Evolutionary conservation across 805 yeast species (phyloP), one percentile per base, ranked within the genome.

Genomic region (Sugiyamaella lignohabitans): DNA sequence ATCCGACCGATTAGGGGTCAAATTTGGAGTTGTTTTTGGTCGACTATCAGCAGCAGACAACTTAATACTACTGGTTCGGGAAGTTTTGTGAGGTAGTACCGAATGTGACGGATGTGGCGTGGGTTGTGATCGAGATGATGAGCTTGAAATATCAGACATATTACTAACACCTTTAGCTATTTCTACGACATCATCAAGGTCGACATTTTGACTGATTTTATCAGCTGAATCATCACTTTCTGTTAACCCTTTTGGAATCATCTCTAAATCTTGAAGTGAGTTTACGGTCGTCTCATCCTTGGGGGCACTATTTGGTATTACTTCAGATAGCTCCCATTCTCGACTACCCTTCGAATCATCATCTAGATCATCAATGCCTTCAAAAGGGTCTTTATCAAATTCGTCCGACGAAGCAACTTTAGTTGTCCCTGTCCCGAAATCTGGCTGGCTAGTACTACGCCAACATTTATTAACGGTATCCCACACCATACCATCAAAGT

Each of bases 291-390:
- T 27, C 8, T 8, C 14, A 8, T 14, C 32, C 8, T 14, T 14
- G 14, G 32, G 8, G 14, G 32, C 32, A 27, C 11, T 27, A 27
- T 27, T 27, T 27, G 32, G 32, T 8, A 27, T 27, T 8, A 27
- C 32, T 27, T 27, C 32, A 8, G 32, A 27, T 27, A 27, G 14
- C 14, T 27, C 11, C 32, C 32, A 27, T 45, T 6, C 43, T 29
- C 18, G 24, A 34, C 44, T n/a, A 30, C 40, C 32, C 10, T 40
- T 16, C 10, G 35, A 39, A 22, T 18, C 18, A 30, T 56, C 58
- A n/a, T 55, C 43, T 5, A 51, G 44, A 41, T 57, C 60, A 3
- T 53, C 61, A 36, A 61, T 54, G 5, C 59, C 66, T 14, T 55
- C 56, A 45, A 54, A 54, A 22, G 55, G 57, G 20, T 54, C 61